These are phyloP conservation scores for Saxispiralis lemnorum DNA, from an alignment of 495 filamentous ascomycete genomes.

Conservation along the genomic window DNA sequence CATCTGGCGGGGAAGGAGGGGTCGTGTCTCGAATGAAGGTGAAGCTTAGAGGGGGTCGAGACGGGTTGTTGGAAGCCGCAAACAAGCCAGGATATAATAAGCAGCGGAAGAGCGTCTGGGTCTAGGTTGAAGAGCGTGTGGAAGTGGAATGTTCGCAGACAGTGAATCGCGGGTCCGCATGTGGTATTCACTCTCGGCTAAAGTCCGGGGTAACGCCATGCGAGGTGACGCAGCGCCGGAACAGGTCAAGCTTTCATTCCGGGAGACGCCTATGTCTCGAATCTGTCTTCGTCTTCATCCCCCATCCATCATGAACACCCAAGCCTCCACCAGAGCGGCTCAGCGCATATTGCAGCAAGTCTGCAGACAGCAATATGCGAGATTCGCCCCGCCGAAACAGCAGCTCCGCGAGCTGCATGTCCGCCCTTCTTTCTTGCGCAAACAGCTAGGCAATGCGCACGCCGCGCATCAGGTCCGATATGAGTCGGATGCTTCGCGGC, in stretches of 20 bases:
- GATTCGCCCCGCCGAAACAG: background rate
- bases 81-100: no score
- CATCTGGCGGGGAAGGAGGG: background rate
- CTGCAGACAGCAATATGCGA: background rate
- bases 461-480: conserved; percentile 4
- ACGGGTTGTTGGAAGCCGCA: no score
- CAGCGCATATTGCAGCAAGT: background rate
- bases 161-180: background rate
- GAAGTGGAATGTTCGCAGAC: no score
- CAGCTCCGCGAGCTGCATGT: background rate
- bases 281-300: background rate
- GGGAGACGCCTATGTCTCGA: background rate
- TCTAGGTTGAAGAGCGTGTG: no score
- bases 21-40: background rate
- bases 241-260: no score
- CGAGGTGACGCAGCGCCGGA: no score
- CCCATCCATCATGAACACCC: background rate
- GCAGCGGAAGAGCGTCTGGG: no score
- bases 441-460: background rate
- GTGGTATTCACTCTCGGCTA: background rate
- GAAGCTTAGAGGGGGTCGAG: no score
- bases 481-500: background rate
- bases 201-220: no score
- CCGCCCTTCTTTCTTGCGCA: background rate
- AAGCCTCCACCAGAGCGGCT: background rate